These are phyloP conservation scores for Trichomonas tenax DNA, from an alignment of 208 protist genomes.

Conservation along the genomic window DNA sequence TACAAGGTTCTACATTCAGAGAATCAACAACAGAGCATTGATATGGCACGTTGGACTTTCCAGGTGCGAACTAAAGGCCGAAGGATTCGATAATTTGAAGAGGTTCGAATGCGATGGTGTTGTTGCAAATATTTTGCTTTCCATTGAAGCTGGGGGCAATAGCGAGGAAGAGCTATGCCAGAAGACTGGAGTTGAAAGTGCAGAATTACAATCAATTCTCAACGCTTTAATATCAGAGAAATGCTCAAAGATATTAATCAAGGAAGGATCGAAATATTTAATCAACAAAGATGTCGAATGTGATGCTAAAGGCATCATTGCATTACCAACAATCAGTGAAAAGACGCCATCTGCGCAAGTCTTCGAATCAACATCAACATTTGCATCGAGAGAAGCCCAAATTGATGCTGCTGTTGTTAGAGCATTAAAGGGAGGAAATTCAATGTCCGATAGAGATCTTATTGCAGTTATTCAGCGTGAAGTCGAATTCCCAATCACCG, in stretches of 20 bases:
- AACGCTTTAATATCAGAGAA: background rate
- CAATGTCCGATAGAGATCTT: background rate
- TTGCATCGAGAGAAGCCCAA: background rate
- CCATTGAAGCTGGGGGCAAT: background rate
- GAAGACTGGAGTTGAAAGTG: background rate
- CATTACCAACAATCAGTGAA: background rate
- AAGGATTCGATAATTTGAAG: background rate
- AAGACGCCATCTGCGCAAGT: background rate
- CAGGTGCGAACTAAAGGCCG: background rate
- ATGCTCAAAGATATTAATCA: background rate
- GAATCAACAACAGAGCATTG: background rate
- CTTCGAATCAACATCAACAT: background rate
- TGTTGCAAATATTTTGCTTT: background rate
- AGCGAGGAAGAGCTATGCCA: background rate
- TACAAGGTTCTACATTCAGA: background rate
- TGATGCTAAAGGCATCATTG: background rate
- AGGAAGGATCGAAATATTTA: background rate
- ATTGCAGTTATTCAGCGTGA: background rate
- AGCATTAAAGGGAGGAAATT: background rate
- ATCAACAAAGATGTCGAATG: background rate
- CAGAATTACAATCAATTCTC: background rate
- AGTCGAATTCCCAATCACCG: background rate
- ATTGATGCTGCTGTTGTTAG: background rate
- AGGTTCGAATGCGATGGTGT: background rate
- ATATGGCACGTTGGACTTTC: background rate